phyloP scores from a whole-genome alignment of 305 asterid genomes.

The Fraxinus angustifolia region DNA sequence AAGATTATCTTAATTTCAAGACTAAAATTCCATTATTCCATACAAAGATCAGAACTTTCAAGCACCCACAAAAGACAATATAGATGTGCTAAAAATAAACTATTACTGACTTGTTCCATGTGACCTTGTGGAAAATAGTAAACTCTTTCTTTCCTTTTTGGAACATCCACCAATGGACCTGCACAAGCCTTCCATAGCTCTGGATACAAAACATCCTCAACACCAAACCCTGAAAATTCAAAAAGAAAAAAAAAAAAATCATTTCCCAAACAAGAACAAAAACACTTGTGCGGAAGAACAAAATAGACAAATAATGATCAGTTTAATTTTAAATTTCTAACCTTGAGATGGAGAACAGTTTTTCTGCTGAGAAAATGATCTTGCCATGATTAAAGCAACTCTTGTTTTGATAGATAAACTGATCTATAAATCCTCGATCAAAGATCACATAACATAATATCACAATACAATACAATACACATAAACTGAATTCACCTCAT shows the following conservation, averaged over 20 bases:
- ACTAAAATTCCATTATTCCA: slow-evolving; percentile 3
- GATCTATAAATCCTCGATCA: slow-evolving; percentile 31
- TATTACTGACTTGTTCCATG: slow-evolving; percentile 76
- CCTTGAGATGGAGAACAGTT: slow-evolving; percentile 44
- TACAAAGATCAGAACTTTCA: slow-evolving; percentile 30
- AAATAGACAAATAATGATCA: not conserved
- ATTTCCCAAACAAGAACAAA: slow-evolving; percentile 3
- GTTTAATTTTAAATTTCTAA: slow-evolving; percentile 14
- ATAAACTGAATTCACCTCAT: slow-evolving; percentile 18
- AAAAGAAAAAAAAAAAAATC: not conserved
- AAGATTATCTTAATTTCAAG: slow-evolving; percentile 13
- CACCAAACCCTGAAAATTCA: slow-evolving; percentile 42
- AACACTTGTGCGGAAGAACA: not conserved
- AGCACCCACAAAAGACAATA: not conserved
- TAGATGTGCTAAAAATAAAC: not conserved
- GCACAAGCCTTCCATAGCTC: slow-evolving; percentile 96
- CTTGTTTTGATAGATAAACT: slow-evolving; percentile 11
- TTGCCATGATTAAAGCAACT: slow-evolving; percentile 49
- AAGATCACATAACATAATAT: not conserved
- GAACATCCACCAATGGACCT: slow-evolving; percentile 87
- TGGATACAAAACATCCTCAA: slow-evolving; percentile 48
- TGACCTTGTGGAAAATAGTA: slow-evolving; percentile 93
- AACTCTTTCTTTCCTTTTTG: slow-evolving; percentile 59
- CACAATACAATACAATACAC: slow-evolving; percentile 1
- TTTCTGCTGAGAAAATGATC: slow-evolving; percentile 49